These are phyloP conservation scores for Scheffersomyces stipitis DNA, from an alignment of 805 yeast species.

Conservation along the genomic window DNA sequence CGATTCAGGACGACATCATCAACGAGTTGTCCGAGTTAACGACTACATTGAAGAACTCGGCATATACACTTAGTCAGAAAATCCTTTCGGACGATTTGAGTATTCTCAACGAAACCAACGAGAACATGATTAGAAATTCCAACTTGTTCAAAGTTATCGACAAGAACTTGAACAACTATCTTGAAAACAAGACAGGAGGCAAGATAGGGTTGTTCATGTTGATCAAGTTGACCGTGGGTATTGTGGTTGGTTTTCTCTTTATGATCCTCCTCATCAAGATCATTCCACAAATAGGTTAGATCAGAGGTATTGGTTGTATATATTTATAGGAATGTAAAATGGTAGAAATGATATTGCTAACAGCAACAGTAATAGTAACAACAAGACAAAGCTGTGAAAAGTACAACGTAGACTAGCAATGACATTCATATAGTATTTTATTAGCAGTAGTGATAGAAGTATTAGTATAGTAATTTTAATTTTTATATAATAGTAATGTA, in stretches of 20 bases:
- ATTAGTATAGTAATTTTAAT: too few relatives aligned
- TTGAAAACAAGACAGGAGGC: slow-evolving; percentile 40
- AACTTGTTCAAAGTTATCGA: slow-evolving; percentile 32
- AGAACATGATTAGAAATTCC: slow-evolving; percentile 32
- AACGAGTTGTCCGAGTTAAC: slow-evolving; percentile 51
- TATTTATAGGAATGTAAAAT: neutral
- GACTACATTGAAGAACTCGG: slow-evolving; percentile 46
- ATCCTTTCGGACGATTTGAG: slow-evolving; percentile 32
- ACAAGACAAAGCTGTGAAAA: too few relatives aligned
- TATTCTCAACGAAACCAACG: slow-evolving; percentile 34
- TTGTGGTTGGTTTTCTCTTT: slow-evolving; percentile 27
- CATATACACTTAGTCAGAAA: slow-evolving; percentile 39
- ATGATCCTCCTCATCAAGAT: slow-evolving; percentile 35
- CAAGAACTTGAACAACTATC: slow-evolving; percentile 35
- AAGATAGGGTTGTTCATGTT: slow-evolving; percentile 40
- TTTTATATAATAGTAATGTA: neutral
- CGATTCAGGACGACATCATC: slow-evolving; percentile 49
- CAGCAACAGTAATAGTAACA: neutral
- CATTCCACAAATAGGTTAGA: slow-evolving; percentile 29
- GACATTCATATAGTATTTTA: too few relatives aligned
- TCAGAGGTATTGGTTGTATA: slow-evolving; percentile 2
- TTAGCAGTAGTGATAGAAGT: too few relatives aligned
- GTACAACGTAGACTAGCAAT: too few relatives aligned
- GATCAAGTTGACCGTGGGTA: slow-evolving; percentile 26
- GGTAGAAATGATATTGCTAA: neutral